Conservation (phyloP, 2,329 filamentous ascomycete species). For the Bipolaris zeicola region DNA sequence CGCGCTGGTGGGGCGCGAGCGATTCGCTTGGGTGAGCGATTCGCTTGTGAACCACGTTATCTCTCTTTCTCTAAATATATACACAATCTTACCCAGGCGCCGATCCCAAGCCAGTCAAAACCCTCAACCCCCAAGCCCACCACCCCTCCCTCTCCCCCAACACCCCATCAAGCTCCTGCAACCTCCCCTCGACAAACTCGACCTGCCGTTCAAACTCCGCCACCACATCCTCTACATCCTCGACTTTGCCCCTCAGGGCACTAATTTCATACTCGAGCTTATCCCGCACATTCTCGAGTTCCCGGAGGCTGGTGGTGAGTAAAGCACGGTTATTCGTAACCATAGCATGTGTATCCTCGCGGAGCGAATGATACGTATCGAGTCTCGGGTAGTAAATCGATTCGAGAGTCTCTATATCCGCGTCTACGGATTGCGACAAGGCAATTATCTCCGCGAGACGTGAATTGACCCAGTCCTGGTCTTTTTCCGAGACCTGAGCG, state of each 20-base stretch:
- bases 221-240: slow-evolving; percentile 85
- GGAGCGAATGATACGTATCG: slow-evolving; percentile 71
- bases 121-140: slow-evolving; percentile 36
- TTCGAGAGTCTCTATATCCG: slow-evolving; percentile 65
- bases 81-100: not conserved
- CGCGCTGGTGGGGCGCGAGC: too few relatives aligned
- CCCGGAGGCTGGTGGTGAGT: slow-evolving; percentile 73
- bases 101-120: slow-evolving; percentile 5
- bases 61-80: not conserved
- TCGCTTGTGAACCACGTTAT: too few relatives aligned
- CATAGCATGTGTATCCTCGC: slow-evolving; percentile 70
- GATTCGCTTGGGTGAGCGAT: too few relatives aligned
- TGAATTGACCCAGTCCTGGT: slow-evolving; percentile 66
- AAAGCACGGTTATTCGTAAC: slow-evolving; percentile 71
- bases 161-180: slow-evolving; percentile 64
- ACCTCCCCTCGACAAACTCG: slow-evolving; percentile 49
- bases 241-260: slow-evolving; percentile 76
- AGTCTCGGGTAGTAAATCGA: slow-evolving; percentile 72
- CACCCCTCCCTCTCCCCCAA: slow-evolving; percentile 44
- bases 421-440: slow-evolving; percentile 66
- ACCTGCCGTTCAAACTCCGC: slow-evolving; percentile 76
- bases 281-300: slow-evolving; percentile 79
- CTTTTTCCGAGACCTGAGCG: slow-evolving; percentile 59
- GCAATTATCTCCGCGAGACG: slow-evolving; percentile 63
- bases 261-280: slow-evolving; percentile 93